These are phyloP conservation scores for Dendryphion nanum DNA, from an alignment of 2,329 filamentous ascomycete genomes.

Conservation along the genomic window DNA sequence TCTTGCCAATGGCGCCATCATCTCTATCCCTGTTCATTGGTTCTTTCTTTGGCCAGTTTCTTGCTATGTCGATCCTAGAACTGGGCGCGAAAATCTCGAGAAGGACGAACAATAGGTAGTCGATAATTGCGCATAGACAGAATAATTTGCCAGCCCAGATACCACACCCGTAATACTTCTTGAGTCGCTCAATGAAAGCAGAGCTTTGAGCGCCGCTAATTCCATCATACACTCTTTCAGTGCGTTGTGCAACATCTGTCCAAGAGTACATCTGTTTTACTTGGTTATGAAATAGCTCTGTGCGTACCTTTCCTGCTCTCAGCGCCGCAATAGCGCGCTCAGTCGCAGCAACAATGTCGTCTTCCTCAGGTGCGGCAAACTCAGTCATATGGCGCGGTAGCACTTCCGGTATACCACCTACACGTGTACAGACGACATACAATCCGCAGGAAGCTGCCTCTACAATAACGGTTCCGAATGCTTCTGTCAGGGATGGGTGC, in stretches of 20 bases:
- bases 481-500: constrained; percentile 91
- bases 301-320: constrained; percentile 81
- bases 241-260: constrained; percentile 91
- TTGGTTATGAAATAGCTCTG: constrained; percentile 93
- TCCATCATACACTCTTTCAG: constrained; percentile 91
- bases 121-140: constrained; percentile 88
- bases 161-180: constrained; percentile 95
- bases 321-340: constrained; percentile 84
- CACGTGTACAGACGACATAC: constrained; percentile 94
- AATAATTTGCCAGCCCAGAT: constrained; percentile 99
- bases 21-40: constrained; percentile 17
- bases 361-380: constrained; percentile 94
- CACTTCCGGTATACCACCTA: constrained; percentile 95
- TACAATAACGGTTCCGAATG: constrained; percentile 96
- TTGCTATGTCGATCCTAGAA: constrained; percentile 81
- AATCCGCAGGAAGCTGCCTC: constrained; percentile 94
- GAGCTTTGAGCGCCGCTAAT: constrained; percentile 89
- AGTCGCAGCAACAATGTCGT: constrained; percentile 87
- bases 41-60: constrained; percentile 74
- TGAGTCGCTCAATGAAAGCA: constrained; percentile 88
- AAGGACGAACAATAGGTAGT: constrained; percentile 87
- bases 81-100: constrained; percentile 85
- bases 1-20: constrained; percentile 15
- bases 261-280: constrained; percentile 99
- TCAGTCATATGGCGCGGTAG: constrained; percentile 95